Percentiles rank a stretch among this genome's conserved stretches.
Conservation (phyloP, 805 yeast genomes). For the Kuraishia capsulata region DNA sequence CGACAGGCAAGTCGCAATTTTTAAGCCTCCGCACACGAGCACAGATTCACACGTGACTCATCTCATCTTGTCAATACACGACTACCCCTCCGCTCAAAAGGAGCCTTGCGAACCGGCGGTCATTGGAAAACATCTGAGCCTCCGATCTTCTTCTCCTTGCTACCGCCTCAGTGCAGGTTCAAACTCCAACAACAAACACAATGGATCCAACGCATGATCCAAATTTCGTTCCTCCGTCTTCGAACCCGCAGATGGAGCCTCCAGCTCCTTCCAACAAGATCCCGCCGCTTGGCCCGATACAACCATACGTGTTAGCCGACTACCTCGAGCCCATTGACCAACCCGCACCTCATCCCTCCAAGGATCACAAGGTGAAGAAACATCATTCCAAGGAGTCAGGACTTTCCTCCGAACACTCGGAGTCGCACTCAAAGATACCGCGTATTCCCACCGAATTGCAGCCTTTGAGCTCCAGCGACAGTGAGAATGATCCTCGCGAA, state of each 20-base stretch:
- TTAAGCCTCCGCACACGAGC: too few relatives aligned
- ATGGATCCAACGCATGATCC: conserved; percentile 97
- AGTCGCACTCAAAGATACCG: conserved; percentile 27
- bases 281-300: conserved; percentile 70
- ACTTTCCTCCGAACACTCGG: background rate
- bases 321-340: conserved; percentile 64
- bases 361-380: conserved; percentile 17
- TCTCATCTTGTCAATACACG: too few relatives aligned
- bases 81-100: too few relatives aligned
- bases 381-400: background rate
- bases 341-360: conserved; percentile 27
- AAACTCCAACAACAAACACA: background rate
- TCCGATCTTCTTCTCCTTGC: too few relatives aligned
- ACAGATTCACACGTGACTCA: too few relatives aligned
- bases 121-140: too few relatives aligned
- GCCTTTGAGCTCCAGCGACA: conserved; percentile 44
- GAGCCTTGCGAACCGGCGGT: too few relatives aligned
- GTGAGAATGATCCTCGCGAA: conserved; percentile 18
- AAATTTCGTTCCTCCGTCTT: conserved; percentile 78
- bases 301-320: conserved; percentile 72
- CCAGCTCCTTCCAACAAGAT: conserved; percentile 59
- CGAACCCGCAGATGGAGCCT: conserved; percentile 51
- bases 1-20: too few relatives aligned
- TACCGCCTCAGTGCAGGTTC: too few relatives aligned
- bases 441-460: conserved; percentile 50